Evolutionary conservation across 768 basidiomycete species (phyloP), one percentile per base, ranked within the genome.

Genomic region (Hirschioporus abietinus): DNA sequence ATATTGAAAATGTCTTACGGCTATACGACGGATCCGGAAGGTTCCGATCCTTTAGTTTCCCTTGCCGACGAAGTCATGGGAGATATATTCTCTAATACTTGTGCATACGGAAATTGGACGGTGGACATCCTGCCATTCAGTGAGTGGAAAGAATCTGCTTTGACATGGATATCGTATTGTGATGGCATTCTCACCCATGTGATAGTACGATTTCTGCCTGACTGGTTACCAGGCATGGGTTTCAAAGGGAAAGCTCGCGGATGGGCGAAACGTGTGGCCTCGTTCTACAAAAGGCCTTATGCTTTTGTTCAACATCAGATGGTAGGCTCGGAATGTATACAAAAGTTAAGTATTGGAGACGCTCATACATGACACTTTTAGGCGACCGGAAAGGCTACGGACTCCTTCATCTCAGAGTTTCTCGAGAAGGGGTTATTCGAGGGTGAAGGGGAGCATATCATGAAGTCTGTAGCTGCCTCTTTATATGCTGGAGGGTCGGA

Each of bases 51-150:
- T 1, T 76, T 79, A 63, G 70, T 84, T 23, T 58, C 71, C 4
- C 68, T 78, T 4, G 78, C 76, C 7, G 75, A 81, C 35, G 42
- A 52, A 52, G 42, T 52, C 12, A 52, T 52, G 42, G 12, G 15
- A 52, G 42, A 52, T 3, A 52, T 52, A 12, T 52, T 52, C 12
- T 52, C 15, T 20, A 52, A 52, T 3, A 10, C 42, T 52, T 52
- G 42, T 20, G 42, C 20, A 52, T 52, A 15, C 42, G 80, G 80
- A 23, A 77, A 83, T 42, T 81, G 79, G 76, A 76, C 79, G 0
- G 79, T 82, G 18, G 81, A 80, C 58, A 66, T 78, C 57, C 74
- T 83, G 66, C 78, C 78, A 57, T 70, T 64, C 25, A 34, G 78
- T 81, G 65, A 64, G 78, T 75, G n/a, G n/a, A n/a, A n/a, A n/a